Evolutionary conservation across 2,329 filamentous ascomycete species (phyloP).

Genomic region (Atkinsonella texensis): DNA sequence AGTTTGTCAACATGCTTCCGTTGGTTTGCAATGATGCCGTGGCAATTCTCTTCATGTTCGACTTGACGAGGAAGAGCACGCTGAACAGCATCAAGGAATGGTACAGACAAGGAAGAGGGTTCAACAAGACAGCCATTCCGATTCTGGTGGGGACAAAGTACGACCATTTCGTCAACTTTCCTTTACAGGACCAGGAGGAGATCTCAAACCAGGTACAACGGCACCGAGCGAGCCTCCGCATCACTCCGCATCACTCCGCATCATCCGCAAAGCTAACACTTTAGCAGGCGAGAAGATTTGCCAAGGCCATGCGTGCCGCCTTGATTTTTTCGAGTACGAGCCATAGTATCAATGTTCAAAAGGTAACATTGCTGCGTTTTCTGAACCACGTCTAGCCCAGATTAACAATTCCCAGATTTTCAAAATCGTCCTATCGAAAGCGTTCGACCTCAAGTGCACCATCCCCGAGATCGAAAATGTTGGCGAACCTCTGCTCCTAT

Average conservation of each 20-base stretch:
- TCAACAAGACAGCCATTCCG: constrained; percentile 99
- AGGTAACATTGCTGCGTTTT: constrained; percentile 37
- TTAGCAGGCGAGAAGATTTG: constrained; percentile 75
- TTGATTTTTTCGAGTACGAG: constrained; percentile 98
- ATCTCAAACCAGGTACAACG: constrained; percentile 77
- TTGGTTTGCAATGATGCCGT: constrained; percentile 99
- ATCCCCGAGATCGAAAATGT: constrained; percentile 98
- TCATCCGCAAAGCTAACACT: not conserved
- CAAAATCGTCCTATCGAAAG: constrained; percentile 98
- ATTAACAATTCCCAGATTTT: constrained; percentile 59
- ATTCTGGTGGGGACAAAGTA: constrained; percentile 97
- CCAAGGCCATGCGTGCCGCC: constrained; percentile 95
- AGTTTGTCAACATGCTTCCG: constrained; percentile 99
- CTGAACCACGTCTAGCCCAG: not conserved
- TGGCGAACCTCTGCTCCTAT: constrained; percentile 87
- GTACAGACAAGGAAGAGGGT: constrained; percentile 94
- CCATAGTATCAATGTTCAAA: constrained; percentile 99
- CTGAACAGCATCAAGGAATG: constrained; percentile 99
- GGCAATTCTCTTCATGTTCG: constrained; percentile 99
- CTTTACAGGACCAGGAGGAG: constrained; percentile 93
- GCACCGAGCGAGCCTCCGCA: not conserved
- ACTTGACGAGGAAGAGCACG: constrained; percentile 93
- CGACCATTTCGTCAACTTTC: constrained; percentile 98
- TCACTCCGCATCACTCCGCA: not conserved
- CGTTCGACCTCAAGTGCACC: constrained; percentile 96